Conservation (phyloP, 2,329 filamentous ascomycete genomes). For the Microdochium nivale region DNA sequence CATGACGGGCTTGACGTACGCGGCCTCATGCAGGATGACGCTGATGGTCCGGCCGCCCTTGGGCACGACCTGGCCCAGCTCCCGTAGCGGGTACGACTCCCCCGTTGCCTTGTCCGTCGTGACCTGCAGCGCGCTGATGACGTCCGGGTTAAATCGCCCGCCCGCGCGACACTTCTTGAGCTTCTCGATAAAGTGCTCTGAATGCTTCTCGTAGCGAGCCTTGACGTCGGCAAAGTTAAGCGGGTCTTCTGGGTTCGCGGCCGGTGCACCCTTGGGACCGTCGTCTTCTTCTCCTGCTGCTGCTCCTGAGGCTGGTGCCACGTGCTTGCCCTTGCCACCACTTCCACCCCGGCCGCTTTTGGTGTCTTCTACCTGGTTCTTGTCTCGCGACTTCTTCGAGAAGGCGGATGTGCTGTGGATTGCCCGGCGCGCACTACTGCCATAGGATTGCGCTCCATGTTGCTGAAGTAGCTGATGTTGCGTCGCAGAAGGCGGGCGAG, state of each 20-base stretch:
- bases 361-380: not conserved
- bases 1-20: conserved; percentile 45
- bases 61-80: conserved; percentile 46
- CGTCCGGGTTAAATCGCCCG: conserved; percentile 43
- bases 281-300: conserved; percentile 6
- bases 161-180: conserved; percentile 35
- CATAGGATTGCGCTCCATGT: not conserved
- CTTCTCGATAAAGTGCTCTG: conserved; percentile 29
- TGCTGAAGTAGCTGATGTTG: not conserved
- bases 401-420: not conserved
- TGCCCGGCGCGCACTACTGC: not conserved
- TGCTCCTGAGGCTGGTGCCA: not conserved
- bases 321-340: not conserved
- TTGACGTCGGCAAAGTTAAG: conserved; percentile 39
- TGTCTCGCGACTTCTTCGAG: not conserved
- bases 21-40: conserved; percentile 28
- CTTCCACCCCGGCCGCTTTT: not conserved
- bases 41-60: conserved; percentile 28
- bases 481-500: not conserved
- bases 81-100: conserved; percentile 37
- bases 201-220: conserved; percentile 31
- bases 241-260: conserved; percentile 30
- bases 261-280: conserved; percentile 7
- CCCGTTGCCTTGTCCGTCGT: conserved; percentile 18
- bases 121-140: conserved; percentile 36